Conservation (phyloP, 768 basidiomycete species). For the Favolaschia claudopus region DNA sequence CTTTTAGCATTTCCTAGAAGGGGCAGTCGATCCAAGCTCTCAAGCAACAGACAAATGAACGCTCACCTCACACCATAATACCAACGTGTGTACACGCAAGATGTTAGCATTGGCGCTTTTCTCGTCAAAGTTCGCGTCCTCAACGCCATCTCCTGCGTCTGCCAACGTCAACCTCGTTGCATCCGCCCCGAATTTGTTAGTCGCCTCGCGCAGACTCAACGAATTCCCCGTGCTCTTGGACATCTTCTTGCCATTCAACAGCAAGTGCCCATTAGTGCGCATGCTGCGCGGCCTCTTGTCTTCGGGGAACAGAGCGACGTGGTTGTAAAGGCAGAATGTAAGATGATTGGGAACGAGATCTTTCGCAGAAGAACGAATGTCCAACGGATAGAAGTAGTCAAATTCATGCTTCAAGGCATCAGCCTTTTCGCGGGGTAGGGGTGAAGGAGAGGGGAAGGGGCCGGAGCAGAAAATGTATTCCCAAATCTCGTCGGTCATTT, state of each 20-base stretch:
- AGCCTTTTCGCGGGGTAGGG: conserved; percentile 78
- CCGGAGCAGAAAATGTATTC: conserved; percentile 89
- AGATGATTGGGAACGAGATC: conserved; percentile 96
- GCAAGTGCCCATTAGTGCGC: conserved; percentile 94
- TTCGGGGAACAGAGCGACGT: conserved; percentile 92
- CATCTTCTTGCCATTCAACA: conserved; percentile 99
- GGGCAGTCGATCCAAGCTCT: background rate
- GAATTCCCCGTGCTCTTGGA: conserved; percentile 96
- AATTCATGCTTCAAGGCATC: conserved; percentile 90
- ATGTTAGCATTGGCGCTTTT: conserved; percentile 98
- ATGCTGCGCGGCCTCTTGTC: conserved; percentile 92
- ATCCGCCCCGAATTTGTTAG: conserved; percentile 97
- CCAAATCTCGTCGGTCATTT: conserved; percentile 98
- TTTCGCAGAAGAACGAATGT: conserved; percentile 97
- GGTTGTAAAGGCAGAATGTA: conserved; percentile 93
- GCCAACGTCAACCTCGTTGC: conserved; percentile 91
- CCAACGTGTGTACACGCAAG: conserved; percentile 87
- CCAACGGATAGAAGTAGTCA: conserved; percentile 97
- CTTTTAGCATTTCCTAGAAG: conserved; percentile 81
- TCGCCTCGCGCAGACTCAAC: conserved; percentile 86
- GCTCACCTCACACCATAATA: conserved; percentile 91
- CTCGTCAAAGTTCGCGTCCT: conserved; percentile 99
- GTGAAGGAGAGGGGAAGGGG: conserved; percentile 72
- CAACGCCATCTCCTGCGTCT: conserved; percentile 96
- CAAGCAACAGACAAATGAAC: conserved; percentile 2